Evolutionary conservation across 2,329 filamentous ascomycete genomes (phyloP), one percentile per base, ranked within the genome.

Genomic region (Acephala macrosclerotiorum): DNA sequence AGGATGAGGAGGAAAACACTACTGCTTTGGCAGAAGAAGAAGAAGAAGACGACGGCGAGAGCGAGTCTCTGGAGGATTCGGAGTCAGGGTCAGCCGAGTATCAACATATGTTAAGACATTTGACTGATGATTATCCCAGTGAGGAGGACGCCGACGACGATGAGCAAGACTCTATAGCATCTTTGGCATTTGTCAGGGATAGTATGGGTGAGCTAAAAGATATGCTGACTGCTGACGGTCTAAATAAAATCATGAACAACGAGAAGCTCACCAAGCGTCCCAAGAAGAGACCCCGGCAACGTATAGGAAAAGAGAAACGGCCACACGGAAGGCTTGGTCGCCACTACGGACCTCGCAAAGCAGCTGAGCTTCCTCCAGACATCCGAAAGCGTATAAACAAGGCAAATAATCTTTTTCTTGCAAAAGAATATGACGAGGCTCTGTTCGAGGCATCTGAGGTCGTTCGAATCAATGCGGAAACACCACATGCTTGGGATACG

Each of bases 341-440:
- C 2, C 58, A 66, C 20, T 75, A 76, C 71, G 80, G 81, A 18
- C 80, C 80, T 57, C 78, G 79, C 33, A 87, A 89, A 75, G 85
- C 87, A 26, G 88, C 87, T 9, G 90, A 92, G 75, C 90, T 89
- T 18, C 87, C 89, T 53, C 87, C 85, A 47, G 89, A 93, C 71
- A 92, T 94, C 76, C 92, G 90, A 72, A 82, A 86, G 47, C 82
- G 89, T 49, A 83, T 94, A 58, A 84, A 85, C 56, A 82, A 86
- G 73, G 91, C 92, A 2, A 91, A 89, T 65, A 83, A 89, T 66
- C 87, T 88, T 4, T 94, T 89, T 73, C 82, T 93, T 65, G 81
- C 84, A 11, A 82, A 84, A 29, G 83, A 89, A 22, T 88, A 89
- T 68, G 82, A 86, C 5, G 80, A 83, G 47, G 89, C 91, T 5